These are phyloP conservation scores for Pelargonium australe DNA, from an alignment of 441 rosid species.

Conservation along the genomic window DNA sequence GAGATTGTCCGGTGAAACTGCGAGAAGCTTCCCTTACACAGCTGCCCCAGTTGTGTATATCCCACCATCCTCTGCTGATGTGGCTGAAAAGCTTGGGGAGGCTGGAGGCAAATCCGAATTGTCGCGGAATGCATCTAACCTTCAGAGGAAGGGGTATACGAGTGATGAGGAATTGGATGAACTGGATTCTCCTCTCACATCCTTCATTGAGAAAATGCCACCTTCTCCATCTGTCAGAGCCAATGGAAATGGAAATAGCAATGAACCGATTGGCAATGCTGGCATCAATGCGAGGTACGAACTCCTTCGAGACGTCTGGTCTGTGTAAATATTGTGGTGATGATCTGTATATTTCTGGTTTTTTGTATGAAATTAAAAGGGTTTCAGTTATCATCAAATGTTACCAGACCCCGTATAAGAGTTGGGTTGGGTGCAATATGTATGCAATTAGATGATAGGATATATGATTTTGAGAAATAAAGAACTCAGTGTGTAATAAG, in stretches of 20 bases:
- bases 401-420: background rate
- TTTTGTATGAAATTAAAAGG: slow-evolving; percentile 2
- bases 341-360: slow-evolving; percentile 48
- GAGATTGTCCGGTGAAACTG: slow-evolving; percentile 42
- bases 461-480: background rate
- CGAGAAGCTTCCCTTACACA: slow-evolving; percentile 59
- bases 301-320: slow-evolving; percentile 88
- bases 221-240: slow-evolving; percentile 38
- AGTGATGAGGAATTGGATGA: slow-evolving; percentile 96
- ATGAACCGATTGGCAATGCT: slow-evolving; percentile 16
- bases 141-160: slow-evolving; percentile 65
- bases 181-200: slow-evolving; percentile 66
- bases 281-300: slow-evolving; percentile 55
- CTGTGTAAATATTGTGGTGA: slow-evolving; percentile 19
- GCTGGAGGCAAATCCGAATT: slow-evolving; percentile 38
- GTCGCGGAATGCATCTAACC: slow-evolving; percentile 52
- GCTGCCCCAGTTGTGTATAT: slow-evolving; percentile 57
- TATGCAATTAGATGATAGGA: background rate
- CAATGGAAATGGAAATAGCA: slow-evolving; percentile 35
- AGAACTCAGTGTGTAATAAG: background rate
- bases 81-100: slow-evolving; percentile 43
- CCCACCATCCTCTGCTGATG: slow-evolving; percentile 55
- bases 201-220: slow-evolving; percentile 29
- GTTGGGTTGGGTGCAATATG: slow-evolving; percentile 2
- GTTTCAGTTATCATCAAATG: background rate